Evolutionary conservation across 2,329 filamentous ascomycete species (phyloP).

Genomic region (Furcasterigmium sp.): DNA sequence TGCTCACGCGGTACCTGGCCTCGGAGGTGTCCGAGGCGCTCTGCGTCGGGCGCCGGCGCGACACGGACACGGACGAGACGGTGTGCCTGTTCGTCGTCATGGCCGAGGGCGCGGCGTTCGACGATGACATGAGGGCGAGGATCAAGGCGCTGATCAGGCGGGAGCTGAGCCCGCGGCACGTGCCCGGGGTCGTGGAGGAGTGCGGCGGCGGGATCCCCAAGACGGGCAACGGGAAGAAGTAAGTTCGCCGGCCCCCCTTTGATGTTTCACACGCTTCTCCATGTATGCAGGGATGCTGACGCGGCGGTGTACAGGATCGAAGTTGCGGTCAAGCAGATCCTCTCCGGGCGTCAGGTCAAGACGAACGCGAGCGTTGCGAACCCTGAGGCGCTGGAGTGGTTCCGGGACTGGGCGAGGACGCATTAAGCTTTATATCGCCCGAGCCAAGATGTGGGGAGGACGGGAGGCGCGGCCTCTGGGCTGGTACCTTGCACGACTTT

Average conservation of each 20-base stretch:
- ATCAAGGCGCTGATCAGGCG: constrained; percentile 67
- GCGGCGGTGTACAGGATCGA: constrained; percentile 58
- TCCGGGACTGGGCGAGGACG: constrained; percentile 66
- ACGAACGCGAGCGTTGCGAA: constrained; percentile 94
- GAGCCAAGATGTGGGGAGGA: too few species aligned
- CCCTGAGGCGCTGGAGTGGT: constrained; percentile 83
- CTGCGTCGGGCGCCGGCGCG: constrained; percentile 73
- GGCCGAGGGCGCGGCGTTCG: constrained; percentile 51
- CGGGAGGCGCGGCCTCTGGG: too few species aligned
- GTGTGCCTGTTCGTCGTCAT: constrained; percentile 88
- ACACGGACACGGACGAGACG: constrained; percentile 72
- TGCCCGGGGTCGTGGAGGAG: constrained; percentile 76
- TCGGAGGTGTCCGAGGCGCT: constrained; percentile 77
- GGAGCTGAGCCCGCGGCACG: constrained; percentile 84
- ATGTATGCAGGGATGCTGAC: too few species aligned
- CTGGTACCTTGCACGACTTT: too few species aligned
- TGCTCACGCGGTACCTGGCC: constrained; percentile 80
- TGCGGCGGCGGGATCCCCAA: constrained; percentile 79
- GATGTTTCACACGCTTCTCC: too few species aligned
- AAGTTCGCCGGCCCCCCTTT: constrained; percentile 32
- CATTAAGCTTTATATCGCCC: constrained; percentile 36
- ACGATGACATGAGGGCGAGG: constrained; percentile 50
- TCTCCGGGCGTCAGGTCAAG: constrained; percentile 81
- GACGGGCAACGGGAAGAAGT: constrained; percentile 95
- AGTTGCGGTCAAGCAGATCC: constrained; percentile 91